Conservation (phyloP, 2,329 filamentous ascomycete genomes). For the Nemania bipapillata region DNA sequence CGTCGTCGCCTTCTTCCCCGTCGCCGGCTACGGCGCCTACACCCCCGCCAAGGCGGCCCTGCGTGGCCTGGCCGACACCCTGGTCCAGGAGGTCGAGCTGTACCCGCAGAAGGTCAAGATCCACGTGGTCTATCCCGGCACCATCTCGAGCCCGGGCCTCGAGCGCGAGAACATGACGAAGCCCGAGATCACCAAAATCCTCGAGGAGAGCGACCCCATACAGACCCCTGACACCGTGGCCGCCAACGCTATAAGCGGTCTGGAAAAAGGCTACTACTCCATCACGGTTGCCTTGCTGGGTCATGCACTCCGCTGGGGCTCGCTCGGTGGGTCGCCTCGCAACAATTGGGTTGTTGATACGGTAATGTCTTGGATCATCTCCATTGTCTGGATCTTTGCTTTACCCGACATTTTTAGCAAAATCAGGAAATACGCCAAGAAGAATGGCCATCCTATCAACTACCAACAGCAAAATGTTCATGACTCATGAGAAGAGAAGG, state of each 20-base stretch:
- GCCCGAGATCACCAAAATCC: constrained; percentile 78
- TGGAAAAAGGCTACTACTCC: constrained; percentile 84
- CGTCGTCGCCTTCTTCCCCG: constrained; percentile 76
- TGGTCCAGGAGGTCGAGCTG: constrained; percentile 84
- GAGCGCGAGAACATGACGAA: constrained; percentile 81
- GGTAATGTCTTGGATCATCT: constrained; percentile 63
- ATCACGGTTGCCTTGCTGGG: constrained; percentile 81
- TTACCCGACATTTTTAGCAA: constrained; percentile 67
- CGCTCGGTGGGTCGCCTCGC: constrained; percentile 65
- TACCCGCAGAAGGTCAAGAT: constrained; percentile 87
- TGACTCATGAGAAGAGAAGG: constrained; percentile 37
- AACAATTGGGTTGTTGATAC: constrained; percentile 71
- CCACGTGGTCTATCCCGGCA: constrained; percentile 84
- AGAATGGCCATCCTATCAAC: constrained; percentile 67
- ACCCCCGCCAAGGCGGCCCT: constrained; percentile 86
- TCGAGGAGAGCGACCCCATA: constrained; percentile 84
- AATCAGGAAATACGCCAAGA: constrained; percentile 66
- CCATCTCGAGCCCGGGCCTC: constrained; percentile 80
- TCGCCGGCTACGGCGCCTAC: constrained; percentile 87
- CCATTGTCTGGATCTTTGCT: constrained; percentile 68
- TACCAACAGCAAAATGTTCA: constrained; percentile 53
- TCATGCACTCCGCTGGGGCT: constrained; percentile 73
- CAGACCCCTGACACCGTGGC: constrained; percentile 85
- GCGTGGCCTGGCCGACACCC: constrained; percentile 81
- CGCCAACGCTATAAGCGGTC: constrained; percentile 70